A percentile compares a stretch with the other conserved stretches of the same genome.
Conservation (phyloP, 2,329 filamentous ascomycete species). For the Phialocephala subalpina region DNA sequence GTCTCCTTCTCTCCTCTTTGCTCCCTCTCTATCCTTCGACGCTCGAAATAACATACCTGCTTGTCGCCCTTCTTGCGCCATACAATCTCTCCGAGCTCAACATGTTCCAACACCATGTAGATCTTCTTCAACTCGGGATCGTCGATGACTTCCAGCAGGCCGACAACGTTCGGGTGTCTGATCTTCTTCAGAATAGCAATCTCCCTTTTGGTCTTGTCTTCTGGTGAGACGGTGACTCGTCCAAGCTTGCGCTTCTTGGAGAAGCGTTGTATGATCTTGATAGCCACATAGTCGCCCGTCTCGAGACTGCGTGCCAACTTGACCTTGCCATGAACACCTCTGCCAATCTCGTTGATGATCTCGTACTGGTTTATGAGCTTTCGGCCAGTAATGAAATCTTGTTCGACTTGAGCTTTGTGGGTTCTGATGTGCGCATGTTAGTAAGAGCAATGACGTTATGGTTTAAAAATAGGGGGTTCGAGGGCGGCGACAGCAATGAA, state of each 20-base stretch:
- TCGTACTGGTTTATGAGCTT: constrained; percentile 99
- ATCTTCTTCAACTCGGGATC: constrained; percentile 97
- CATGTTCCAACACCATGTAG: constrained; percentile 96
- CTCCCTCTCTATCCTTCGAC: constrained; percentile 79
- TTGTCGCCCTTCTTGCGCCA: constrained; percentile 91
- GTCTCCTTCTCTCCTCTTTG: constrained; percentile 66
- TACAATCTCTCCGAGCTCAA: constrained; percentile 90
- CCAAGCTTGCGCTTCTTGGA: constrained; percentile 94
- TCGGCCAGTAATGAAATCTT: constrained; percentile 86
- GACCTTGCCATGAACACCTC: constrained; percentile 96
- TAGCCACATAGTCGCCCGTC: constrained; percentile 83
- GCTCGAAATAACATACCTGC: constrained; percentile 85
- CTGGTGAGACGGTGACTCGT: constrained; percentile 72
- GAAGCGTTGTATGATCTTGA: constrained; percentile 98
- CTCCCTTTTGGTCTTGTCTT: constrained; percentile 90
- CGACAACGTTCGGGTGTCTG: constrained; percentile 95
- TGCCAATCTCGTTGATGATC: constrained; percentile 93
- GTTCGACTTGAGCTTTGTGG: constrained; percentile 89
- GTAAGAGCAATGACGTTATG: constrained; percentile 12
- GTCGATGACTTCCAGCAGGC: constrained; percentile 95
- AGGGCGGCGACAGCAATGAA: not conserved
- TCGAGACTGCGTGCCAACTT: constrained; percentile 87
- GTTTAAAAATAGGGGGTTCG: not conserved
- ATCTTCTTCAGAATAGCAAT: constrained; percentile 99
- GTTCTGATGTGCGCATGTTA: constrained; percentile 62